Evolutionary conservation across 176 grass and related monocot genomes (phyloP), one percentile per base, ranked within the genome.

Genomic region (Aegilops umbellulata): DNA sequence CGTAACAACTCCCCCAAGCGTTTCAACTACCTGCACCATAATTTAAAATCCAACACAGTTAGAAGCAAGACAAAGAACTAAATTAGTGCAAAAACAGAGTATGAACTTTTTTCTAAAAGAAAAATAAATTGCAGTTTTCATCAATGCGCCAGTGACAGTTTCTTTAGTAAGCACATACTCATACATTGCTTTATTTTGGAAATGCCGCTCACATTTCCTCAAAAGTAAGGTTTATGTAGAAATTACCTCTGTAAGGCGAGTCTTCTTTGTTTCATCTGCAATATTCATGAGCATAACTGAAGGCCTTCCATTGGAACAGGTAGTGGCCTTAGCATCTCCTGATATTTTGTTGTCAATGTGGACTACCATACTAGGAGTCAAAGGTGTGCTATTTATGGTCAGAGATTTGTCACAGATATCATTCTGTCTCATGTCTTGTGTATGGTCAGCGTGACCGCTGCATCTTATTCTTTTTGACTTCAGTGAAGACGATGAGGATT

Each of bases 231-330:
- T 22, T 79, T 41, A 61, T 14, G 80, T 16, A 68, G 32, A 6
- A 31, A 22, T 81, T 90, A 97, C 95, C 95, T 95, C 83, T 68
- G 91, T 90, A 76, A 97, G 90, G 60, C 79, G 80, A 74, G 77
- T 62, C 84, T 93, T 97, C 82, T 97, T 97, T 62, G 69, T 69
- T 86, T 97, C 90, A 63, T 97, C 89, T 25, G 91, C 89, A 84
- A 95, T 95, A 82, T 95, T 93, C 95, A 97, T 97, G 73, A 97
- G 88, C 92, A 97, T 95, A 76, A 97, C 85, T 70, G 55, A 86
- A 78, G 80, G 89, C 60, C 36, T 88, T 91, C 60, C 62, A 32
- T 41, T 53, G 29, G 69, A 77, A 64, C 41, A 44, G 73, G 20
- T 57, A 82, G 68, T 11, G 8, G 27, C 67, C 31, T 79, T 84